A percentile compares a stretch with the other conserved stretches of the same genome.
Conservation (phyloP, 306 rosid genomes). For the Gleditsia sinensis region DNA sequence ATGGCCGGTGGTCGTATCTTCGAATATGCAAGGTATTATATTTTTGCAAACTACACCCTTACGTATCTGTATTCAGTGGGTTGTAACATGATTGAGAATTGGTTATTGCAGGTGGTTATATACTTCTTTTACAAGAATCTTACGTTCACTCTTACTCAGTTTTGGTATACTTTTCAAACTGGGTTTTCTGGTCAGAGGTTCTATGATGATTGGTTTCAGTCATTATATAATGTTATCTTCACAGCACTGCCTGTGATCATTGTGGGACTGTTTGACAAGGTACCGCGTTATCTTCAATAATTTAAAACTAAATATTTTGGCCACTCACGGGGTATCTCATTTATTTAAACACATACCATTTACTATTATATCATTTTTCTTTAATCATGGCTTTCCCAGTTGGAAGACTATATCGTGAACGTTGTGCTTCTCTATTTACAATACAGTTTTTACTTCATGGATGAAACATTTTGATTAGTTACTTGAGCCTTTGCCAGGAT, state of each 20-base stretch:
- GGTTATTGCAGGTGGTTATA: slow-evolving; percentile 73
- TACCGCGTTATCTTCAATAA: slow-evolving; percentile 38
- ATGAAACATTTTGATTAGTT: slow-evolving; percentile 34
- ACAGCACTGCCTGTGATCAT: slow-evolving; percentile 93
- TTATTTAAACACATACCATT: neutral
- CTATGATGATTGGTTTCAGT: slow-evolving; percentile 97
- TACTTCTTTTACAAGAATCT: slow-evolving; percentile 99
- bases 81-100: slow-evolving; percentile 22
- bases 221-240: slow-evolving; percentile 88
- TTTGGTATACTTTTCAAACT: slow-evolving; percentile 98
- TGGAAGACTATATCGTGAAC: neutral
- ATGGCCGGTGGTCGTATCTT: slow-evolving; percentile 98
- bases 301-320: slow-evolving; percentile 6
- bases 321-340: neutral
- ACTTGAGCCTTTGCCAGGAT: slow-evolving; percentile 64
- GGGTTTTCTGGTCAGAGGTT: slow-evolving; percentile 99
- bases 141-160: slow-evolving; percentile 93
- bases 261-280: slow-evolving; percentile 96
- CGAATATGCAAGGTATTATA: slow-evolving; percentile 90
- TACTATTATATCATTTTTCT: neutral
- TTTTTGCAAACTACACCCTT: slow-evolving; percentile 20
- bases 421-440: slow-evolving; percentile 16
- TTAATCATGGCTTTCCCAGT: neutral
- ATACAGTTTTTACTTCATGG: slow-evolving; percentile 22
- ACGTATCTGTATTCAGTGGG: slow-evolving; percentile 13